Conservation (phyloP, 139 green algal species). For the Limnomonas spitsbergensis region DNA sequence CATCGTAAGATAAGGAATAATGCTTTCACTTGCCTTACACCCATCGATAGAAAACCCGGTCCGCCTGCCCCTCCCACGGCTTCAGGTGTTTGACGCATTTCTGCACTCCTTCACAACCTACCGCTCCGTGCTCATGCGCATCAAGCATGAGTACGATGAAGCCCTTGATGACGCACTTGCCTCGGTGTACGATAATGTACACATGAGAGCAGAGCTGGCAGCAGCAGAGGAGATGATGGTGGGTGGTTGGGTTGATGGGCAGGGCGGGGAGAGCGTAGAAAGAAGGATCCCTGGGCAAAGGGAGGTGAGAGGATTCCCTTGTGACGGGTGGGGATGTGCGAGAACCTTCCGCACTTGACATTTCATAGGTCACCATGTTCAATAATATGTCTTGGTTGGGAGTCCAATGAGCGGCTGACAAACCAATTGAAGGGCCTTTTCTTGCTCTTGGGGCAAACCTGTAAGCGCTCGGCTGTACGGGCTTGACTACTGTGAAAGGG, state of each 20-base stretch:
- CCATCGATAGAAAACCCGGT: no score
- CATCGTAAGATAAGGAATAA: no score
- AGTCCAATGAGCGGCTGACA: not conserved
- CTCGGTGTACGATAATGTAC: constrained; percentile 54
- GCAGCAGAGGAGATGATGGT: constrained; percentile 44
- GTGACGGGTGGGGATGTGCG: no score
- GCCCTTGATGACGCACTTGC: constrained; percentile 53
- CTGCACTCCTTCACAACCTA: constrained; percentile 64
- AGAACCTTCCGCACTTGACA: not conserved
- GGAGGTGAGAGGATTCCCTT: not conserved
- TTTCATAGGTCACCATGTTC: not conserved
- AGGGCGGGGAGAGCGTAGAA: not conserved
- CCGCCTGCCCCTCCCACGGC: no score
- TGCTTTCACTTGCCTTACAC: no score
- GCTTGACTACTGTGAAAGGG: no score
- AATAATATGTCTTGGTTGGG: not conserved
- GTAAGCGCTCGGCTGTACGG: no score
- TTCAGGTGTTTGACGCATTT: constrained; percentile 50
- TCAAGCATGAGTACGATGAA: constrained; percentile 52
- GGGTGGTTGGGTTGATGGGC: constrained; percentile 8
- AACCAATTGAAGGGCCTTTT: no score
- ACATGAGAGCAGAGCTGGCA: constrained; percentile 54
- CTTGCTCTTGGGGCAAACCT: no score
- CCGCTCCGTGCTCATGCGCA: constrained; percentile 44
- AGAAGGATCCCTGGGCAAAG: not conserved